Base-by-base conservation (phyloP, 1,139 yeast genomes). In the Protomyces inundatus region DNA sequence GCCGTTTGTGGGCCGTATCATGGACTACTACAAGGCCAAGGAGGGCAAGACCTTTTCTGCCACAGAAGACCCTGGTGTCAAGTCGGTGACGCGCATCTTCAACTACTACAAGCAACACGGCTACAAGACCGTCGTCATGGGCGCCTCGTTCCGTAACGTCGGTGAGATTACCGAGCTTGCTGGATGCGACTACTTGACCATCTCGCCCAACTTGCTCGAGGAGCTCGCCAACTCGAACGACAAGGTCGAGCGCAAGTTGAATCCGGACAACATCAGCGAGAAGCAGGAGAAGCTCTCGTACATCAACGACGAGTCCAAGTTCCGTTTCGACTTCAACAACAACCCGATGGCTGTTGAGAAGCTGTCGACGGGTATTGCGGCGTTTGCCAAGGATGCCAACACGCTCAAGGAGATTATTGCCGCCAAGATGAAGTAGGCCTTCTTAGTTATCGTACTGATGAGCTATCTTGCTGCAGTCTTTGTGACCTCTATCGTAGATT, bases 71-170 rank as follows among this genome's bases (percentile, higher is more conserved):
- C 98, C 98, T 70, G 99, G 98, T 87, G 98, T 93, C 69, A 68
- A 81, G 67, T 90, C 97, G 61, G 99, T 93, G 73, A 87, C 85
- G 78, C 76, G 76, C 68, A 93, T 93, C 78, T 93, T 77, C 89
- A 88, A 91, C 88, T 93, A 93, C 87, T 93, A 93, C 88, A 93
- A 93, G 86, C 93, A 93, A 82, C 90, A 78, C 79, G 95, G 87
- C 72, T 93, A 93, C 86, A 83, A 93, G 74, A 93, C 98, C 79
- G 91, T 93, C 77, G 98, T 93, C 75, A 93, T 93, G 98, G 99
- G 98, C 79, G 99, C 99, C 68, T 91, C 98, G 67, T 93, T 93
- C 91, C 91, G 99, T 86, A 95, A 91, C 83, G 80, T 82, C 70
- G 97, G 95, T 71, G 98, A 93, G 82, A 90, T 93, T 80, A 88